Conservation (phyloP, 2,329 filamentous ascomycete species). For the Pseudogymnoascus sp. region DNA sequence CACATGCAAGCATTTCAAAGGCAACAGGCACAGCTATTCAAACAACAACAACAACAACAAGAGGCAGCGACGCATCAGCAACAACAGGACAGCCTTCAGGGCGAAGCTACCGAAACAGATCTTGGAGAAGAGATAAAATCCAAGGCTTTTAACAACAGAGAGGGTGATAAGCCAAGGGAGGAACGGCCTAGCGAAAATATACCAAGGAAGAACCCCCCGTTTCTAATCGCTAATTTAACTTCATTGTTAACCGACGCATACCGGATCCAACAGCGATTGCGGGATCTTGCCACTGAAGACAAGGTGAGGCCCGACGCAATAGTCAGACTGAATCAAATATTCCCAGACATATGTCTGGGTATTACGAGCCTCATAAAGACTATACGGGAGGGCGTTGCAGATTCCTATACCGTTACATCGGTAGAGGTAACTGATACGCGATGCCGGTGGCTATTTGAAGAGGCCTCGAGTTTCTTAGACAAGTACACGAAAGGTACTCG, state of each 20-base stretch:
- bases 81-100: background rate
- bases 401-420: background rate
- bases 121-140: background rate
- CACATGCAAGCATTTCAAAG: constrained; percentile 8
- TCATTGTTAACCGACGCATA: background rate
- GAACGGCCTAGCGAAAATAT: background rate
- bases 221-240: background rate
- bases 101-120: background rate
- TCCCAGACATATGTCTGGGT: background rate
- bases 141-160: background rate
- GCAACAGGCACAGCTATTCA: too few relatives aligned
- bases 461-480: background rate
- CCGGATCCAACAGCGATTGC: background rate
- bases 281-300: background rate
- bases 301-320: background rate
- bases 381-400: background rate
- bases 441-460: background rate
- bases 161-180: background rate
- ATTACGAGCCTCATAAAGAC: background rate
- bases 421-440: background rate
- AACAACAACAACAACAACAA: too few relatives aligned
- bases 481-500: background rate
- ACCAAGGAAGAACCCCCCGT: background rate
- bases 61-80: too few relatives aligned
- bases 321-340: background rate